Conservation (phyloP, 495 filamentous ascomycete genomes). For the Aspergillus conjunctus region DNA sequence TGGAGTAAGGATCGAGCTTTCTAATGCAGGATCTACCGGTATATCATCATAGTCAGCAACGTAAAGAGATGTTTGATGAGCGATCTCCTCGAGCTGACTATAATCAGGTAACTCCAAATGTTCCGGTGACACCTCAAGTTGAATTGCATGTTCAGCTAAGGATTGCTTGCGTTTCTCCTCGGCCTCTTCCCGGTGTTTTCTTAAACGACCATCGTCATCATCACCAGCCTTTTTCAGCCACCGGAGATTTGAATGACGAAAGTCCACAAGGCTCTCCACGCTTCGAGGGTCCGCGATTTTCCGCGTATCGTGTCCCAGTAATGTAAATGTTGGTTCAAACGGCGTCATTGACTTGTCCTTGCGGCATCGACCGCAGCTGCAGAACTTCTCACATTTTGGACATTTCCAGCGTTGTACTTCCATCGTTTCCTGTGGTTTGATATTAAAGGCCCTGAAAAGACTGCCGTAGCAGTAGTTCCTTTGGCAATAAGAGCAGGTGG, state of each 20-base stretch:
- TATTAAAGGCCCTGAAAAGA: conserved; percentile 85
- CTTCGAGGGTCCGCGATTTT: conserved; percentile 87
- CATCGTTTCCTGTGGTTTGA: conserved; percentile 77
- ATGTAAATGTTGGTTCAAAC: conserved; percentile 78
- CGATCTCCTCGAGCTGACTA: conserved; percentile 29
- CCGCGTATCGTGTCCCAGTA: conserved; percentile 86
- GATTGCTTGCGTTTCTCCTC: conserved; percentile 48
- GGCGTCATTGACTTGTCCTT: conserved; percentile 59
- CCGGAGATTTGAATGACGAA: conserved; percentile 75
- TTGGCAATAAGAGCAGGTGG: conserved; percentile 72
- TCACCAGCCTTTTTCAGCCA: conserved; percentile 67
- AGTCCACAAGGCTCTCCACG: conserved; percentile 83
- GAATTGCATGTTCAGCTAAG: conserved; percentile 41
- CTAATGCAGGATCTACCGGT: conserved; percentile 55
- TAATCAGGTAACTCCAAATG: conserved; percentile 30
- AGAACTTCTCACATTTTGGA: conserved; percentile 79
- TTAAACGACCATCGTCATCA: conserved; percentile 51
- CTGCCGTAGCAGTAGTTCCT: conserved; percentile 84
- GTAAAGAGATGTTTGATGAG: conserved; percentile 27
- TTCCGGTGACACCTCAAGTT: conserved; percentile 31
- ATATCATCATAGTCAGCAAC: conserved; percentile 36
- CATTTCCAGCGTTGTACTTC: conserved; percentile 81
- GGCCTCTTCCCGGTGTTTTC: conserved; percentile 52
- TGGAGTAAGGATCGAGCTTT: conserved; percentile 20
- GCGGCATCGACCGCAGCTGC: conserved; percentile 81